Evolutionary conservation across 2,329 filamentous ascomycete species (phyloP).

Genomic region (Cladobotryum mycophilum): DNA sequence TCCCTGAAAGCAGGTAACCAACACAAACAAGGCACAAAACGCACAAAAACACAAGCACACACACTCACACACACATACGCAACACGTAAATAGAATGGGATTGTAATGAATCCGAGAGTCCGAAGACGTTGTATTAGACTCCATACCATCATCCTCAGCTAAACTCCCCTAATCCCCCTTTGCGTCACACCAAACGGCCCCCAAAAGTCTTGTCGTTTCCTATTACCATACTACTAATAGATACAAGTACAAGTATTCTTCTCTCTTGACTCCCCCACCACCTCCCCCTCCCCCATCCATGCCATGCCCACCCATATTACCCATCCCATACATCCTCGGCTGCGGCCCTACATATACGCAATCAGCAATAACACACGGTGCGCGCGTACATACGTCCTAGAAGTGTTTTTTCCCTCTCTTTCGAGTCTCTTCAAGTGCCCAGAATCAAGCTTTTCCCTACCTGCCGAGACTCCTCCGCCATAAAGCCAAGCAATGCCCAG

Average conservation of each 20-base stretch:
- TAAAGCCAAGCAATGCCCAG: background rate
- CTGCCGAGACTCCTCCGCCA: background rate
- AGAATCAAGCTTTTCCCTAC: conserved; percentile 3
- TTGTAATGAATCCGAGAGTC: too few relatives aligned
- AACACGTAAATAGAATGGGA: too few relatives aligned
- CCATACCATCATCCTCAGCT: too few relatives aligned
- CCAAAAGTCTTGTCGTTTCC: background rate
- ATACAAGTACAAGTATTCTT: too few relatives aligned
- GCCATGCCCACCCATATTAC: background rate
- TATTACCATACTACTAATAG: too few relatives aligned
- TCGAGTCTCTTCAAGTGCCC: background rate
- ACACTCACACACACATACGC: too few relatives aligned
- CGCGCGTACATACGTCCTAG: background rate
- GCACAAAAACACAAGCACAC: too few relatives aligned
- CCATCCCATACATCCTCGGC: background rate
- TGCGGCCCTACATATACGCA: background rate
- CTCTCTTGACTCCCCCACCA: background rate
- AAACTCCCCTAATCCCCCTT: background rate
- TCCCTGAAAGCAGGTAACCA: too few relatives aligned
- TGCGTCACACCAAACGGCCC: background rate
- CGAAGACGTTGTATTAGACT: too few relatives aligned
- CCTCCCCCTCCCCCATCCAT: background rate
- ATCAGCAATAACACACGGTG: too few relatives aligned
- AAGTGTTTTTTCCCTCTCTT: too few relatives aligned
- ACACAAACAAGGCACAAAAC: too few relatives aligned